Evolutionary conservation across 495 filamentous ascomycete species (phyloP).

Genomic region (Chaetomium fimeti): DNA sequence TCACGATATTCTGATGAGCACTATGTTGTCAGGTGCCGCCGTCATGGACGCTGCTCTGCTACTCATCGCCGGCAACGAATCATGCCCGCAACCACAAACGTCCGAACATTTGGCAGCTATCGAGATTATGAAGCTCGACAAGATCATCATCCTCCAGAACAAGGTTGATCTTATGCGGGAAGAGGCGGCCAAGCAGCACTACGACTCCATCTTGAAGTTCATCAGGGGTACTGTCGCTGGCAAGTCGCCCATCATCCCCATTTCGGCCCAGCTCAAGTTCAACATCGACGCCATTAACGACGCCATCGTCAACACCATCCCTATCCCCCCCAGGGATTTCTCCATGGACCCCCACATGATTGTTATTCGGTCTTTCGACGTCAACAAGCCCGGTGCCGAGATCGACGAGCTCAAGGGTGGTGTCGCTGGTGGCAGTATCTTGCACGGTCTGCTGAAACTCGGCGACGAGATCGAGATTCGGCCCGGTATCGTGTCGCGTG

Average conservation of each 20-base stretch:
- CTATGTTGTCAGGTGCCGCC: slow-evolving; percentile 97
- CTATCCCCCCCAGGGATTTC: slow-evolving; percentile 87
- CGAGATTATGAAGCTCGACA: slow-evolving; percentile 97
- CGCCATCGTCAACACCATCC: slow-evolving; percentile 86
- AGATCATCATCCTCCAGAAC: slow-evolving; percentile 98
- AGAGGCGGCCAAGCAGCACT: slow-evolving; percentile 86
- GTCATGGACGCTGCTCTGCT: slow-evolving; percentile 99
- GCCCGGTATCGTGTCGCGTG: slow-evolving; percentile 90
- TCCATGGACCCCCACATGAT: slow-evolving; percentile 92
- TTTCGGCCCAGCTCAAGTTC: slow-evolving; percentile 98
- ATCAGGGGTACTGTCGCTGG: slow-evolving; percentile 96
- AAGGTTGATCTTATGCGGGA: slow-evolving; percentile 98
- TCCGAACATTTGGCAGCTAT: slow-evolving; percentile 98
- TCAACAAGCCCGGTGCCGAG: slow-evolving; percentile 99
- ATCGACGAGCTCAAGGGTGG: slow-evolving; percentile 98
- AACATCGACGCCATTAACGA: slow-evolving; percentile 99
- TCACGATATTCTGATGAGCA: slow-evolving; percentile 99
- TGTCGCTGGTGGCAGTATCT: slow-evolving; percentile 94
- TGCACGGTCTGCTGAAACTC: slow-evolving; percentile 92
- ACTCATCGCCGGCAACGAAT: slow-evolving; percentile 97
- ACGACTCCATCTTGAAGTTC: slow-evolving; percentile 95
- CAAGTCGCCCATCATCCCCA: slow-evolving; percentile 93
- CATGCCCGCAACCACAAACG: slow-evolving; percentile 97
- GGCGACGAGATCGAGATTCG: slow-evolving; percentile 98
- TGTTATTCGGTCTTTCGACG: slow-evolving; percentile 96